These are phyloP conservation scores for Periconia sp. DNA, from an alignment of 2,329 filamentous ascomycete species.

Conservation along the genomic window DNA sequence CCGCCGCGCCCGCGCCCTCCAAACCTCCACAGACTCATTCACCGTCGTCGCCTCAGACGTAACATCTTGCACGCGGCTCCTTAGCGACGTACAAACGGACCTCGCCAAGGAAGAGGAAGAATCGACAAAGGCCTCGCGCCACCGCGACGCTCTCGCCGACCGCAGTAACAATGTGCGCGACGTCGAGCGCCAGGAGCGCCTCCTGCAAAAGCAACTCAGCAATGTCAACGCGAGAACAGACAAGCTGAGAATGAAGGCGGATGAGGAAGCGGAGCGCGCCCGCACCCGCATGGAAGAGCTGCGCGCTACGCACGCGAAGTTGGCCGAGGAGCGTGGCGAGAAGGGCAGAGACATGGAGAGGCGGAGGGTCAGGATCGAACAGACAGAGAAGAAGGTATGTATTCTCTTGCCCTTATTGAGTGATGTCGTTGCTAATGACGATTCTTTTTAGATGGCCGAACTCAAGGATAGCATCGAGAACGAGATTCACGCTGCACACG, in stretches of 20 bases:
- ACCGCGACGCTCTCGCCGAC: constrained; percentile 85
- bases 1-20: constrained; percentile 80
- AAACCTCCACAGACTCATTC: constrained; percentile 91
- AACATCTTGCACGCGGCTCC: constrained; percentile 80
- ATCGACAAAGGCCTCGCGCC: constrained; percentile 73
- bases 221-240: constrained; percentile 88
- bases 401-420: background rate
- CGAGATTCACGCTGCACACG: constrained; percentile 85
- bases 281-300: constrained; percentile 91
- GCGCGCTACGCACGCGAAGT: constrained; percentile 72
- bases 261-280: constrained; percentile 77
- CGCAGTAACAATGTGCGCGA: constrained; percentile 87
- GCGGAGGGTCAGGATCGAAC: constrained; percentile 89
- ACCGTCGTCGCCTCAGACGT: constrained; percentile 82
- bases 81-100: constrained; percentile 85
- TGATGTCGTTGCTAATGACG: constrained; percentile 16
- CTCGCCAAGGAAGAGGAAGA: constrained; percentile 91
- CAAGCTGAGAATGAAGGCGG: constrained; percentile 76
- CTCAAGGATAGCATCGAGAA: constrained; percentile 97
- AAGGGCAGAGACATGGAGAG: constrained; percentile 92
- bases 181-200: constrained; percentile 82
- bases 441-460: constrained; percentile 76
- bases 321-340: constrained; percentile 82
- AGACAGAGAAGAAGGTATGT: constrained; percentile 95
- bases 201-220: constrained; percentile 79